Conservation (phyloP, 2,329 filamentous ascomycete species). For the Cytospora chrysosperma region DNA sequence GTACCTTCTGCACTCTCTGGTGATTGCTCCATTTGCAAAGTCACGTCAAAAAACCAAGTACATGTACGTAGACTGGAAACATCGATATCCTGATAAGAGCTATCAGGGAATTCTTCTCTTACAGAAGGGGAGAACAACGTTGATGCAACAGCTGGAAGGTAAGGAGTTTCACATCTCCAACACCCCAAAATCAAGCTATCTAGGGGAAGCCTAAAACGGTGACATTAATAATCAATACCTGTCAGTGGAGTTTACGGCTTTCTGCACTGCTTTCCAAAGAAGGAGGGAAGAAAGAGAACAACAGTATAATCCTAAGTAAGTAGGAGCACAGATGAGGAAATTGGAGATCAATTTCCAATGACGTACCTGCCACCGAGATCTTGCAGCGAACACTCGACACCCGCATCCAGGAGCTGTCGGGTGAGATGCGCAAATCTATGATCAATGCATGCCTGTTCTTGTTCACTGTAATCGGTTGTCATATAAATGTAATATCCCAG, state of each 20-base stretch:
- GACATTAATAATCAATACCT: not conserved
- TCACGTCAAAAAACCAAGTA: not conserved
- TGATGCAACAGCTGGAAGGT: too few relatives aligned
- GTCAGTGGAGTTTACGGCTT: not conserved
- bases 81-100: too few relatives aligned
- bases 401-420: not conserved
- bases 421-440: too few relatives aligned
- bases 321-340: not conserved
- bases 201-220: not conserved
- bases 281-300: not conserved
- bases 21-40: not conserved
- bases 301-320: not conserved
- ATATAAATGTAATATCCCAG: too few relatives aligned
- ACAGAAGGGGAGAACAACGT: too few relatives aligned
- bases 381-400: not conserved
- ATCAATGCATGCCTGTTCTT: too few relatives aligned
- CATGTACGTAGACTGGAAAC: too few relatives aligned
- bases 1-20: not conserved
- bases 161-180: accelerated
- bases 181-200: too few relatives aligned
- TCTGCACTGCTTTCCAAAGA: not conserved
- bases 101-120: not conserved
- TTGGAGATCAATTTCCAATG: not conserved
- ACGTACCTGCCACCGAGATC: not conserved
- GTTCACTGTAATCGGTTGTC: too few relatives aligned